Percentiles rank a stretch among this genome's conserved stretches.
Conservation (phyloP, 768 basidiomycete genomes). For the Macrocybe gigantea region DNA sequence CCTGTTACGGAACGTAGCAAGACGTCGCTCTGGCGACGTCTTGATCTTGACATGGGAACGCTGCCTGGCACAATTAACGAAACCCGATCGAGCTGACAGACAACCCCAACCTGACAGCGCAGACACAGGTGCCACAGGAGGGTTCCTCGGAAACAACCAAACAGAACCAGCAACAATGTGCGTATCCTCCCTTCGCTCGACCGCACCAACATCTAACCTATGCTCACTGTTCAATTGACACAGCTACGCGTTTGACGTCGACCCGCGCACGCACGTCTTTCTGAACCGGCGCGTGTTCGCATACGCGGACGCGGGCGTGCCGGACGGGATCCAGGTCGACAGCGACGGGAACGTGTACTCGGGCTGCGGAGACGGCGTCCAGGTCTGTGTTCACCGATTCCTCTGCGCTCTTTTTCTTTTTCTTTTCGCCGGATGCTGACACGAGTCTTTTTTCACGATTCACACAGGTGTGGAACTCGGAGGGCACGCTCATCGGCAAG, state of each 20-base stretch:
- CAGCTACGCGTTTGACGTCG: conserved; percentile 69
- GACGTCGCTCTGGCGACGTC: too few relatives aligned
- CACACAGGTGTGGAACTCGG: conserved; percentile 37
- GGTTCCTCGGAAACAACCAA: conserved; percentile 42
- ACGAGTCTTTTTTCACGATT: conserved; percentile 14
- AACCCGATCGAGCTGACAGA: neutral
- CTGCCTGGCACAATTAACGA: neutral
- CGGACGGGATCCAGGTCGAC: conserved; percentile 67
- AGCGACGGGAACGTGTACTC: conserved; percentile 59
- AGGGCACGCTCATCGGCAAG: conserved; percentile 58
- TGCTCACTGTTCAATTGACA: neutral
- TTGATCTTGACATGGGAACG: too few relatives aligned
- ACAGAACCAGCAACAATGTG: conserved; percentile 67
- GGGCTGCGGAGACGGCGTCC: conserved; percentile 64
- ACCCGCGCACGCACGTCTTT: conserved; percentile 46
- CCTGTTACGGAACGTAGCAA: too few relatives aligned
- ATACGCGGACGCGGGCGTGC: conserved; percentile 56
- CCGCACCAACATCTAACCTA: neutral
- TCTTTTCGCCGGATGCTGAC: neutral
- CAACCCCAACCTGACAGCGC: conserved; percentile 22
- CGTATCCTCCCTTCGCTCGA: conserved; percentile 13
- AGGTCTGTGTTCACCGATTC: conserved; percentile 12
- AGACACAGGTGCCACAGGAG: conserved; percentile 45
- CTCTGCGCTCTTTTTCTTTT: too few relatives aligned
- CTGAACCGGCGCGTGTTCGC: conserved; percentile 62